Evolutionary conservation across 2,329 filamentous ascomycete species (phyloP), one percentile per base, ranked within the genome.

Genomic region (Elsinoe arachidis): DNA sequence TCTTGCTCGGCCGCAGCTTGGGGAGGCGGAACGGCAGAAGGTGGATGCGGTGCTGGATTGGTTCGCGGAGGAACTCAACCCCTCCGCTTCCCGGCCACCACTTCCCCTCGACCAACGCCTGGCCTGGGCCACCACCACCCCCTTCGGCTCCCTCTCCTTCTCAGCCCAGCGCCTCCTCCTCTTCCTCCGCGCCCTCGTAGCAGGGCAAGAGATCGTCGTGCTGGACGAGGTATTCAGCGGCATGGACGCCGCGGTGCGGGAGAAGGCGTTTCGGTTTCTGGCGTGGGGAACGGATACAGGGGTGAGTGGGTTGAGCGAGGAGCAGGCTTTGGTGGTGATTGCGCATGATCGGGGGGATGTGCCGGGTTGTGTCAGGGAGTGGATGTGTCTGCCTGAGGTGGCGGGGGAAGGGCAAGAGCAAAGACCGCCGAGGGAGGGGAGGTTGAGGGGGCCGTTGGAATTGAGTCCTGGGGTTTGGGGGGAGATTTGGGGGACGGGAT

Each of bases 301-400:
- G 1, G 53, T 47, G 14, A 10, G 17, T 1, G 90, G 90, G 0
- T 71, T 96, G 57, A 78, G 78, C 1, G 75, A 83, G 0, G 71
- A 82, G 19, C 92, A 97, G 72, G 90, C 90, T 0, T 73, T 99
- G 19, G 80, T 97, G n/a, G 90, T 91, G 62, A 92, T 97, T 59
- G 93, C 90, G 60, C 93, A 99, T 73, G 79, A 92, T 60, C 85
- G 84, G 61, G 90, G 96, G 65, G 93, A 99, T 71, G 87, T 97
- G 9, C 93, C 93, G 0, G 84, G 86, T 52, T 86, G 85, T 63
- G 81, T 96, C 21, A 76, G 89, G 47, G 84, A 95, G 68, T 97
- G 88, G 86, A 77, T 97, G 53, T 91, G 88, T 68, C 75, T 96
- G 30, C 90, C 92, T 1, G 87, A 91, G 70, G 79, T 85, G 2